These are phyloP conservation scores for Sphaerosporella brunnea DNA, from an alignment of 495 filamentous ascomycete species.

Conservation along the genomic window DNA sequence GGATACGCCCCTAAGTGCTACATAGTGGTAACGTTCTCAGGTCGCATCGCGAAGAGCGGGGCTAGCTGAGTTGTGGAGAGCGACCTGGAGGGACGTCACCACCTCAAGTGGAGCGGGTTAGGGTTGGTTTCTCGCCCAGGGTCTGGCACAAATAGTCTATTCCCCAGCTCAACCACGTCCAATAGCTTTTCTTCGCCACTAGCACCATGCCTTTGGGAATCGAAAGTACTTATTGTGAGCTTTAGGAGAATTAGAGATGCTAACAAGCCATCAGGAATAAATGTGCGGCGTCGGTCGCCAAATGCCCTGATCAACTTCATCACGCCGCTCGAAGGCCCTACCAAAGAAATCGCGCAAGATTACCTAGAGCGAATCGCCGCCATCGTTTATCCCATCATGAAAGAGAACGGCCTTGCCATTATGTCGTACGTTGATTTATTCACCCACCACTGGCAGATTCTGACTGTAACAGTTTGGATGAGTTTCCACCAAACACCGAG, in stretches of 20 bases:
- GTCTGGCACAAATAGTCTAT: too few species aligned
- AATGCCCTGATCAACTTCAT: conserved; percentile 60
- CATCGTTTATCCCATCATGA: conserved; percentile 46
- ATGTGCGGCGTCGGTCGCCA: conserved; percentile 44
- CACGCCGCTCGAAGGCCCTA: conserved; percentile 46
- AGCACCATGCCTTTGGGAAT: conserved; percentile 3
- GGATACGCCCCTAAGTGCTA: too few species aligned
- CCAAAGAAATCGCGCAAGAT: conserved; percentile 42
- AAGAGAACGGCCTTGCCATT: conserved; percentile 44
- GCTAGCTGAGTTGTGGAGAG: too few species aligned
- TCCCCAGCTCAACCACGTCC: too few species aligned
- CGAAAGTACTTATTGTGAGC: background rate
- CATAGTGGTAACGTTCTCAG: too few species aligned
- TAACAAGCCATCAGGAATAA: conserved; percentile 28
- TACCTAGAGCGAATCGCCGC: conserved; percentile 63
- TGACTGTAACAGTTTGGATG: conserved; percentile 36
- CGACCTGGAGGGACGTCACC: too few species aligned
- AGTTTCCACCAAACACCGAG: conserved; percentile 54
- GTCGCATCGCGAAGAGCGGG: too few species aligned
- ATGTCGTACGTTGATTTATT: conserved; percentile 32
- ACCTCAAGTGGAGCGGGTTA: too few species aligned
- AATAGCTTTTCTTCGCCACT: too few species aligned
- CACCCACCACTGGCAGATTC: conserved; percentile 1
- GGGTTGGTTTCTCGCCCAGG: too few species aligned
- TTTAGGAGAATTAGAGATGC: background rate